Percentiles rank a stretch among this genome's conserved stretches.
phyloP scores from a whole-genome alignment of 2,329 filamentous ascomycete genomes.

The Colletotrichum melonis region DNA sequence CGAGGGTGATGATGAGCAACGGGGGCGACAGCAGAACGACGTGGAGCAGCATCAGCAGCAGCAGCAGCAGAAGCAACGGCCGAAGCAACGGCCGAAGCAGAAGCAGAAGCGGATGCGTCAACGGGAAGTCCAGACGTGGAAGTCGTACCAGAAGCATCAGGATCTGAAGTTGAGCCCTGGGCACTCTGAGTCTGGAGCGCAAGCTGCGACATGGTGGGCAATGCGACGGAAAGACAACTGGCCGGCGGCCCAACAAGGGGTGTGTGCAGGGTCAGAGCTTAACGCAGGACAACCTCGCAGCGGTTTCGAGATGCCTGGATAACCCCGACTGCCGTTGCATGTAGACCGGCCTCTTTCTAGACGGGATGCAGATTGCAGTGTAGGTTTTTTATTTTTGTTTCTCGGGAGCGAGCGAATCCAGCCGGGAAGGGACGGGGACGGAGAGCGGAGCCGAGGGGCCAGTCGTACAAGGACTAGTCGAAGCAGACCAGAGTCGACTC shows the following conservation, averaged over 20 bases:
- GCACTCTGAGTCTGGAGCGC: slow-evolving; percentile 54
- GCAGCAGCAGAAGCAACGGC: neutral
- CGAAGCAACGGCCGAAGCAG: neutral
- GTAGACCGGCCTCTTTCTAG: slow-evolving; percentile 38
- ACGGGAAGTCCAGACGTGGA: slow-evolving; percentile 8
- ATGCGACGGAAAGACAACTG: slow-evolving; percentile 46
- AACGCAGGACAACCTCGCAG: slow-evolving; percentile 41
- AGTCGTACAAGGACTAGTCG: neutral
- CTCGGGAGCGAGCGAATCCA: slow-evolving; percentile 25
- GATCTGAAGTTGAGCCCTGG: slow-evolving; percentile 49
- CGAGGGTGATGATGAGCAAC: slow-evolving; percentile 25
- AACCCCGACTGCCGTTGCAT: slow-evolving; percentile 62
- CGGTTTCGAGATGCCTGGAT: slow-evolving; percentile 51
- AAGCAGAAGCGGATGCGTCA: slow-evolving; percentile 29
- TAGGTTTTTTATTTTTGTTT: slow-evolving; percentile 10
- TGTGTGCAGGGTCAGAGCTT: slow-evolving; percentile 49
- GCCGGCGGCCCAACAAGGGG: slow-evolving; percentile 39
- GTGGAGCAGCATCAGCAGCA: slow-evolving; percentile 4
- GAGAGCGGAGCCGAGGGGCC: neutral
- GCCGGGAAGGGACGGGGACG: slow-evolving; percentile 8
- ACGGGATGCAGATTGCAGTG: neutral
- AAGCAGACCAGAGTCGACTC: neutral
- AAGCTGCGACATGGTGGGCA: slow-evolving; percentile 65
- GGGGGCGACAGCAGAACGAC: neutral
- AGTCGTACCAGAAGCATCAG: slow-evolving; percentile 29